Evolutionary conservation across 441 rosid genomes (phyloP).

Genomic region (Bocquillonia castaneifolia): DNA sequence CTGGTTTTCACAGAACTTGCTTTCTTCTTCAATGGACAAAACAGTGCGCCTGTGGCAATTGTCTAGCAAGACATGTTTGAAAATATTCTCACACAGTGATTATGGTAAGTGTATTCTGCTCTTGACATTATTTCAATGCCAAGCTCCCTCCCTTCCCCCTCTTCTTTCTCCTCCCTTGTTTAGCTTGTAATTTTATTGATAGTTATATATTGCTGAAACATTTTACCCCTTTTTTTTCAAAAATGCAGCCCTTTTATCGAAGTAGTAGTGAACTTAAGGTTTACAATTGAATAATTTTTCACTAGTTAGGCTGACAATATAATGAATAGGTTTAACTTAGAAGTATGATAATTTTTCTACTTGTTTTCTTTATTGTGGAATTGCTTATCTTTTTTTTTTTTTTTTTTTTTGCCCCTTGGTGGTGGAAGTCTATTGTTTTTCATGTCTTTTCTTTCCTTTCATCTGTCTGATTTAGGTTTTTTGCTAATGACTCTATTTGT

Average conservation of each 20-base stretch:
- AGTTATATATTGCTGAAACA: not conserved
- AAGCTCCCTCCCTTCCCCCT: too few species aligned
- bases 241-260: constrained; percentile 1
- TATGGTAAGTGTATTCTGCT: constrained; percentile 46
- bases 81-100: constrained; percentile 57
- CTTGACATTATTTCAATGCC: too few species aligned
- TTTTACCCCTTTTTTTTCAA: not conserved
- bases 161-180: not conserved
- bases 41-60: constrained; percentile 71
- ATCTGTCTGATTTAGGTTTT: too few species aligned
- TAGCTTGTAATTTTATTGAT: not conserved
- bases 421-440: too few species aligned
- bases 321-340: not conserved
- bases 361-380: not conserved
- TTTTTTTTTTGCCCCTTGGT: too few species aligned
- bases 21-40: constrained; percentile 62
- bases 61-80: constrained; percentile 47
- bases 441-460: too few species aligned
- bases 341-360: not conserved
- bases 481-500: constrained; percentile 23
- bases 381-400: too few species aligned
- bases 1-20: constrained; percentile 33
- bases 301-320: not conserved
- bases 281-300: not conserved
- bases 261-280: not conserved